Evolutionary conservation across 192 early-diverging fungal species (phyloP).

Genomic region (Funneliformis geosporum): DNA sequence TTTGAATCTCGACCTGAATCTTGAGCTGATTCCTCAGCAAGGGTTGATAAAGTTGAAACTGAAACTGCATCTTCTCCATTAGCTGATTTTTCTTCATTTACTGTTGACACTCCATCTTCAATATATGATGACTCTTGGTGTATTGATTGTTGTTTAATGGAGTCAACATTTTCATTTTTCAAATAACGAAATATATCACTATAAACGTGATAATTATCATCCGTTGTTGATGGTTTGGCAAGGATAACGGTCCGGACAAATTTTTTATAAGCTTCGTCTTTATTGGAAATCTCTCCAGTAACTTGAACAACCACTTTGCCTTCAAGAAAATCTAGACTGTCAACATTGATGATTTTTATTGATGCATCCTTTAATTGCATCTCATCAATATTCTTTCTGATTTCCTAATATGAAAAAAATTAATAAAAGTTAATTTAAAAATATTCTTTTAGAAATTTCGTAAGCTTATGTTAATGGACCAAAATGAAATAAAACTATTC

Average conservation of each 20-base stretch:
- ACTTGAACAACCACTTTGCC: conserved; percentile 89
- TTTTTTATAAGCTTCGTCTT: conserved; percentile 73
- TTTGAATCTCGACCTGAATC: conserved; percentile 16
- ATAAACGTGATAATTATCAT: conserved; percentile 75
- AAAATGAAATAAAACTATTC: background rate
- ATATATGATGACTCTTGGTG: conserved; percentile 6
- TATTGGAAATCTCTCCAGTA: conserved; percentile 89
- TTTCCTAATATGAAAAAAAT: conserved; percentile 62
- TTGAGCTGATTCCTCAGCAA: conserved; percentile 25
- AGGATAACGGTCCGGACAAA: conserved; percentile 93
- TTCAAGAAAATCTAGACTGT: conserved; percentile 72
- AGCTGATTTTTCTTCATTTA: conserved; percentile 15
- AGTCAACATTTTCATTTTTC: conserved; percentile 79
- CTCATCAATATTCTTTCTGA: conserved; percentile 70
- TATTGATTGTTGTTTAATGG: background rate
- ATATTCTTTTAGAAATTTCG: background rate
- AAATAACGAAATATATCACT: conserved; percentile 95
- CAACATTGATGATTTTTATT: conserved; percentile 85
- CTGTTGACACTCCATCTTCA: conserved; percentile 44
- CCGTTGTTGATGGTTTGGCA: conserved; percentile 81
- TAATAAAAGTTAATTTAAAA: background rate
- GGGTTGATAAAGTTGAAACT: conserved; percentile 4
- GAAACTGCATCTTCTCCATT: background rate
- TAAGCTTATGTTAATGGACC: background rate
- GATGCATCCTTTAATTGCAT: conserved; percentile 84